Conservation (phyloP, 1,139 yeast species). For the Geotrichum europaeum region DNA sequence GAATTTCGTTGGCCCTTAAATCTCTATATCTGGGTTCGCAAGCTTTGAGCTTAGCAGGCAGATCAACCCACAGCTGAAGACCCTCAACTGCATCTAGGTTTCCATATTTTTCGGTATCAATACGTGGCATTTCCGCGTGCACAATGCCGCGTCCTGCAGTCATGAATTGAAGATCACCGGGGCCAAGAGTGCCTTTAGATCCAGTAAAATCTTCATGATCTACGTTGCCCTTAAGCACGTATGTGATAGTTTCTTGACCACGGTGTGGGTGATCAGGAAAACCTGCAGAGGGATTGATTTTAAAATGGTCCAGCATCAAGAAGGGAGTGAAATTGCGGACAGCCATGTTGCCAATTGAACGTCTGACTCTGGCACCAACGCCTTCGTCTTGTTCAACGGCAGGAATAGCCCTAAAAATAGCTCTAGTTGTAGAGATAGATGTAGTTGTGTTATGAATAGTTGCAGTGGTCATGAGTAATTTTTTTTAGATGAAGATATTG, state of each 20-base stretch:
- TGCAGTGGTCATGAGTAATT: background rate
- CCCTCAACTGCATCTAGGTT: constrained; percentile 45
- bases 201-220: constrained; percentile 95
- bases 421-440: constrained; percentile 35
- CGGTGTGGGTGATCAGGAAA: constrained; percentile 93
- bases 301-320: constrained; percentile 76
- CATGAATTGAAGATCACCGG: constrained; percentile 92
- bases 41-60: constrained; percentile 64
- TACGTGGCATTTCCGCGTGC: constrained; percentile 79
- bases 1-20: constrained; percentile 64
- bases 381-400: constrained; percentile 82
- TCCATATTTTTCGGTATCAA: constrained; percentile 42
- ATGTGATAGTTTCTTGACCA: constrained; percentile 85
- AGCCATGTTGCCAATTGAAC: constrained; percentile 67
- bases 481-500: background rate
- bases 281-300: constrained; percentile 59
- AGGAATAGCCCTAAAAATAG: constrained; percentile 52
- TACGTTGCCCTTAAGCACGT: constrained; percentile 64
- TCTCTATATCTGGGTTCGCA: constrained; percentile 78
- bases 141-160: constrained; percentile 89
- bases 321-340: constrained; percentile 78
- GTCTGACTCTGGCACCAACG: constrained; percentile 75
- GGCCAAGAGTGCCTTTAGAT: constrained; percentile 63
- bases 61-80: constrained; percentile 87
- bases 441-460: background rate